These are phyloP conservation scores for Magnusiomyces tetraspermus DNA, from an alignment of 1,139 yeast genomes.

Conservation along the genomic window DNA sequence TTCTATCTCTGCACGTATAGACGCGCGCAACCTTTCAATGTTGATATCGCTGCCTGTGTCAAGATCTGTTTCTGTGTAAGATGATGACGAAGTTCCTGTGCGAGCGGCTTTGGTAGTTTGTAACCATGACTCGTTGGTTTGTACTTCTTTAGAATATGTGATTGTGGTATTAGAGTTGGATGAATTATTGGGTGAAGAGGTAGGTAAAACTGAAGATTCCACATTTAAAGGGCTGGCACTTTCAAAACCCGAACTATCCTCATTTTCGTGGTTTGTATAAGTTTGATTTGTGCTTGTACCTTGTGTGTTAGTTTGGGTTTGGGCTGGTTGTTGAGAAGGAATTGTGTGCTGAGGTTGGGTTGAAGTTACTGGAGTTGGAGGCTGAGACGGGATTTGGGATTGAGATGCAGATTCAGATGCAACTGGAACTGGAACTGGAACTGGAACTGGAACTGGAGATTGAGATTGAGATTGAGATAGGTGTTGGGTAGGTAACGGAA, in stretches of 20 bases:
- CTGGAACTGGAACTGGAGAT: not conserved
- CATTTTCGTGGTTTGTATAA: no score
- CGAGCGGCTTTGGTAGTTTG: not conserved
- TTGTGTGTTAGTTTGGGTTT: no score
- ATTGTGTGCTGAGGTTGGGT: no score
- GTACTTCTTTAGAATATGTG: conserved; percentile 26
- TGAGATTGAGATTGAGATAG: not conserved
- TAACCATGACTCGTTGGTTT: conserved; percentile 15
- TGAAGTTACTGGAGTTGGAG: no score
- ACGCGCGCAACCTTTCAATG: conserved; percentile 1
- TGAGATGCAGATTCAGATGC: no score
- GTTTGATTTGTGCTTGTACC: no score
- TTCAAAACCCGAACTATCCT: not conserved
- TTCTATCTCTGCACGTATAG: conserved; percentile 5
- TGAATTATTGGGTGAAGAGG: conserved; percentile 11
- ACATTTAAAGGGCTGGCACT: not conserved
- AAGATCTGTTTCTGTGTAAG: not conserved
- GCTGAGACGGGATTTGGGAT: no score
- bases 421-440: no score
- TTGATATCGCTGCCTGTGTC: no score
- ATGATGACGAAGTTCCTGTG: no score
- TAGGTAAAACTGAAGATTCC: conserved; percentile 5
- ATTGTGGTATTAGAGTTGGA: conserved; percentile 10
- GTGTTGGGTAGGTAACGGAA: not conserved
- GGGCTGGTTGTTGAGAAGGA: no score